Evolutionary conservation across 2,329 filamentous ascomycete genomes (phyloP).

Genomic region (Dendrostoma leiphaemia): DNA sequence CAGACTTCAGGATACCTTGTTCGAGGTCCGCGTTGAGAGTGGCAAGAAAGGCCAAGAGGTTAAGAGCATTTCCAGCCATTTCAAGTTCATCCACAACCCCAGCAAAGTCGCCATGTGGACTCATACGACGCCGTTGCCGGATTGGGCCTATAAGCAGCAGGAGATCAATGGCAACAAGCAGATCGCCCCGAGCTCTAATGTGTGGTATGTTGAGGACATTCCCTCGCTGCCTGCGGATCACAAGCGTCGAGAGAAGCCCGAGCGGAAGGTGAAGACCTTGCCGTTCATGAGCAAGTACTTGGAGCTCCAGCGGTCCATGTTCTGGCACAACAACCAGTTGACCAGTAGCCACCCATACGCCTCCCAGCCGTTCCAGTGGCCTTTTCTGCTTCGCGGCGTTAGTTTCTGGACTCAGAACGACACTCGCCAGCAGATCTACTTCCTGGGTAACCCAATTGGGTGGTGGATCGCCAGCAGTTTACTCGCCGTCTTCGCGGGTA

Average conservation of each 20-base stretch:
- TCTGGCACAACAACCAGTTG: slow-evolving; percentile 97
- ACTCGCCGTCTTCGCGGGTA: slow-evolving; percentile 88
- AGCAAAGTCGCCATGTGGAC: slow-evolving; percentile 99
- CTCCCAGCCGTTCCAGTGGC: slow-evolving; percentile 94
- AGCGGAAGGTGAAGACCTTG: slow-evolving; percentile 76
- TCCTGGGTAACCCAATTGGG: slow-evolving; percentile 91
- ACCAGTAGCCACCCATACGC: slow-evolving; percentile 97
- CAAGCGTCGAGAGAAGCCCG: slow-evolving; percentile 70
- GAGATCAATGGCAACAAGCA: slow-evolving; percentile 99
- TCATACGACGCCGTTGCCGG: slow-evolving; percentile 88
- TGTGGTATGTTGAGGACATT: slow-evolving; percentile 93
- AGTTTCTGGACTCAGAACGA: slow-evolving; percentile 99
- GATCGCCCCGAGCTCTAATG: slow-evolving; percentile 80
- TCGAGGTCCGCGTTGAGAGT: slow-evolving; percentile 87
- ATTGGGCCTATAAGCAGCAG: slow-evolving; percentile 96
- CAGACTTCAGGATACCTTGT: slow-evolving; percentile 84
- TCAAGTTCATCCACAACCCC: slow-evolving; percentile 92
- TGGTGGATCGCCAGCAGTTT: slow-evolving; percentile 97
- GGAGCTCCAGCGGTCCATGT: slow-evolving; percentile 96
- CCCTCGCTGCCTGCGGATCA: slow-evolving; percentile 72
- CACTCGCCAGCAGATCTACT: slow-evolving; percentile 96
- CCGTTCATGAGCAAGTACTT: slow-evolving; percentile 94
- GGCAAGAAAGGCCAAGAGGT: slow-evolving; percentile 81
- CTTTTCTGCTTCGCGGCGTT: slow-evolving; percentile 92
- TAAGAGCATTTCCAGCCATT: slow-evolving; percentile 86